Conservation (phyloP, 495 filamentous ascomycete genomes). For the Cenococcum geophilum region DNA sequence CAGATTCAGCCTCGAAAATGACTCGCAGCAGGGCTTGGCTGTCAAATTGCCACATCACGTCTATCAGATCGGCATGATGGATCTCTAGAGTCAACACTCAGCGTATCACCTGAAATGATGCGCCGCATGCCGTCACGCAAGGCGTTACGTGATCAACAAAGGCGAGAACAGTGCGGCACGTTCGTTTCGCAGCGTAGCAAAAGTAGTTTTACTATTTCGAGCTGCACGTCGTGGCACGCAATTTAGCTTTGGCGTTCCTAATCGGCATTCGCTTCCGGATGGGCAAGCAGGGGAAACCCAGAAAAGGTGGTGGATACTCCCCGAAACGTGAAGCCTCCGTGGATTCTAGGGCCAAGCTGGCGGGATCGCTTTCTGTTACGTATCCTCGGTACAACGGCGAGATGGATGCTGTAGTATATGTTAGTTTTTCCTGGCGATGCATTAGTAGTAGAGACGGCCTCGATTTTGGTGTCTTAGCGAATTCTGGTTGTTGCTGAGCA, state of each 20-base stretch:
- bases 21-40: not conserved
- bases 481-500: too few species aligned
- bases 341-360: not conserved
- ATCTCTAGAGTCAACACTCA: not conserved
- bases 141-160: too few species aligned
- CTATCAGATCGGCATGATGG: not conserved
- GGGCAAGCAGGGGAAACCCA: not conserved
- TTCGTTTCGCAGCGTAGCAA: too few species aligned
- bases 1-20: constrained; percentile 1
- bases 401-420: not conserved
- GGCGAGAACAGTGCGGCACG: too few species aligned
- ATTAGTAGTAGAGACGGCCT: too few species aligned
- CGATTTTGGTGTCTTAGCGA: too few species aligned
- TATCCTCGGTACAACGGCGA: not conserved
- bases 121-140: too few species aligned
- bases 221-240: too few species aligned
- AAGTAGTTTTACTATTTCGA: too few species aligned
- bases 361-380: not conserved
- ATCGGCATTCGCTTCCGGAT: not conserved
- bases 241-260: not conserved
- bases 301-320: not conserved
- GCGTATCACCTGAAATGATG: too few species aligned
- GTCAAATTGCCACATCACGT: not conserved
- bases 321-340: not conserved
- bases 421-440: too few species aligned